Base-by-base conservation (phyloP, 805 yeast species). In the Groenewaldozyma tartarivorans region DNA sequence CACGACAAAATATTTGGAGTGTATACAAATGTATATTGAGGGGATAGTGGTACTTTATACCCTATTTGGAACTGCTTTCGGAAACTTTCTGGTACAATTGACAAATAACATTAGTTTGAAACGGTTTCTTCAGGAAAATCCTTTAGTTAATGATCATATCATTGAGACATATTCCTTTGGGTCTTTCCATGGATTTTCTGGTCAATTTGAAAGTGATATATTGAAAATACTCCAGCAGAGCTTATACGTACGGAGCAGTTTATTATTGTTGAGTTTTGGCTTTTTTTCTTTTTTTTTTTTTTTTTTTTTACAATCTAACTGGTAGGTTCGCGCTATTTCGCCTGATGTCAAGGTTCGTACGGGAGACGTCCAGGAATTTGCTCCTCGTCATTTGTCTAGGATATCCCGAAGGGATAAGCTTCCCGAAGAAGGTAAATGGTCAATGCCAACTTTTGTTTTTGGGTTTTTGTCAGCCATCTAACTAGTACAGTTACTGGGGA, bases 131-230 rank as follows among this genome's bases (percentile, higher is more conserved):
- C 40, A 58, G 5, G 52, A 62, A 26, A 62, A 71, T 21, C 71
- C 75, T 51, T 60, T 71, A 39, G 56, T 74, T 46, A 63, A 69
- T 30, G 58, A 66, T 33, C 69, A 52, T 32, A 56, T 83, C 20
- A 63, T 67, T 9, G 67, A 70, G 41, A 64, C 72, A 9, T 76
- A 76, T 48, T 68, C 81, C 0, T 75, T 85, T 52, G 94, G 94
- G 1, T 69, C 68, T 18, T 81, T 83, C 54, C 75, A 72, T 48
- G 94, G 82, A 0, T 74, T 86, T 46, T 69, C 79, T 0, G 86
- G 87, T 1, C 69, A 49, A 69, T 41, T 74, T 80, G 54, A 64
- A 78, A 7, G 56, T 60, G 20, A 73, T 64, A 7, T 63, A 70
- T 1, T 50, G 74, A 29, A 68, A 66, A 5, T 63, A 70, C 49